phyloP scores from a whole-genome alignment of 306 rosid genomes.

The Sicyos baderoa region DNA sequence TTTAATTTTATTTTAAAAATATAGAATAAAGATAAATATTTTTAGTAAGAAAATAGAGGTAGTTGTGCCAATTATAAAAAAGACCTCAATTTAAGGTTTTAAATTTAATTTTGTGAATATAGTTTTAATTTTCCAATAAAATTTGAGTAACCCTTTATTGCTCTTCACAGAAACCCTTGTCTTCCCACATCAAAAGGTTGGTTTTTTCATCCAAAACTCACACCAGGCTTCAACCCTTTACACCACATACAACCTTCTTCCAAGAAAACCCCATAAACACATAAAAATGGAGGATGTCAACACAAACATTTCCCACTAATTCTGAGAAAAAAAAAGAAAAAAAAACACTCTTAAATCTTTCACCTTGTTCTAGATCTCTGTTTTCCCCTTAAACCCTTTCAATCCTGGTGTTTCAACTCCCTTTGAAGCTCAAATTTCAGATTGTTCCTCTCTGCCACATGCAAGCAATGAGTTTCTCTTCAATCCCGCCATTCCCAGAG shows the following conservation, averaged over 20 bases:
- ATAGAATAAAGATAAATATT: no score
- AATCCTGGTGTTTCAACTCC: constrained; percentile 1
- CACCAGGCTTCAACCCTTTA: constrained; percentile 16
- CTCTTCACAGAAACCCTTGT: constrained; percentile 14
- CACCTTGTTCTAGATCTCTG: not conserved
- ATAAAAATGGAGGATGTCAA: not conserved
- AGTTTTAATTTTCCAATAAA: no score
- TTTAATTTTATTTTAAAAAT: no score
- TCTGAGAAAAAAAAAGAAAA: not conserved
- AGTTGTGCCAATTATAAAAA: no score
- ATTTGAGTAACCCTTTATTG: not conserved
- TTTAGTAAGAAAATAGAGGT: no score
- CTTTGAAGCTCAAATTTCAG: no score
- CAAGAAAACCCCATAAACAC: not conserved
- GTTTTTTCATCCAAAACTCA: constrained; percentile 10
- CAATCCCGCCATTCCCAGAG: not conserved
- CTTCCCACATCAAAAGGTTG: constrained; percentile 9
- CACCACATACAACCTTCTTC: constrained; percentile 20
- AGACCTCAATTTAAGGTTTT: no score
- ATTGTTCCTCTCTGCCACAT: no score
- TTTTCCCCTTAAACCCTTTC: constrained; percentile 20
- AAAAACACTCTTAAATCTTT: constrained; percentile 19
- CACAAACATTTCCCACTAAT: not conserved
- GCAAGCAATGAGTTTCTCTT: constrained; percentile 6
- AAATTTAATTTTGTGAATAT: no score